These are phyloP conservation scores for Paraconiothyrium sp. DNA, from an alignment of 2,329 filamentous ascomycete genomes.

Conservation along the genomic window DNA sequence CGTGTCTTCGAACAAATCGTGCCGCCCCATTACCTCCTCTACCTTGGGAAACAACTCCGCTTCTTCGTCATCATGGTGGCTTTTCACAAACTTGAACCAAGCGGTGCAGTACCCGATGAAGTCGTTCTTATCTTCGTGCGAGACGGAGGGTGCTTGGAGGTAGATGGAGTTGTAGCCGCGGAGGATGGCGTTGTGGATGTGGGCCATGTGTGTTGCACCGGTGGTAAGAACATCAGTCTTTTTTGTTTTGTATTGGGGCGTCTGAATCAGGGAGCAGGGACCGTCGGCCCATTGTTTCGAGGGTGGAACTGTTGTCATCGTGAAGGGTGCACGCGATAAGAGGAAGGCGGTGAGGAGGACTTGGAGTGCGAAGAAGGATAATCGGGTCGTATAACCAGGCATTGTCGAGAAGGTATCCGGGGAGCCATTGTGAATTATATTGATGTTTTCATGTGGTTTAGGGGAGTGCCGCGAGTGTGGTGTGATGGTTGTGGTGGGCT, in stretches of 20 bases:
- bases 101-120: constrained; percentile 49
- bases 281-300: constrained; percentile 42
- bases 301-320: constrained; percentile 22
- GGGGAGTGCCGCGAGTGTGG: constrained; percentile 9
- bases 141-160: constrained; percentile 47
- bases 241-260: constrained; percentile 43
- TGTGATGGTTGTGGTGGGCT: constrained; percentile 16
- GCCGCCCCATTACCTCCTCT: constrained; percentile 36
- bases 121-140: constrained; percentile 40
- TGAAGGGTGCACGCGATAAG: constrained; percentile 18
- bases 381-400: constrained; percentile 10
- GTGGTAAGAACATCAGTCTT: constrained; percentile 46
- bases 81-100: constrained; percentile 48
- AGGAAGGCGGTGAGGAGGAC: constrained; percentile 20
- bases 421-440: constrained; percentile 3
- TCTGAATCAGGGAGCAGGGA: constrained; percentile 38
- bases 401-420: neutral
- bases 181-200: constrained; percentile 53
- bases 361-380: constrained; percentile 23
- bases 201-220: constrained; percentile 50
- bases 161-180: constrained; percentile 54
- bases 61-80: constrained; percentile 51
- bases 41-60: constrained; percentile 47
- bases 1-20: constrained; percentile 42
- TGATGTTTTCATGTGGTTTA: neutral